A percentile compares a stretch with the other conserved stretches of the same genome.
Evolutionary conservation across 1,284 basidiomycete genomes (phyloP).

Genomic region (Lentinus polychrous): DNA sequence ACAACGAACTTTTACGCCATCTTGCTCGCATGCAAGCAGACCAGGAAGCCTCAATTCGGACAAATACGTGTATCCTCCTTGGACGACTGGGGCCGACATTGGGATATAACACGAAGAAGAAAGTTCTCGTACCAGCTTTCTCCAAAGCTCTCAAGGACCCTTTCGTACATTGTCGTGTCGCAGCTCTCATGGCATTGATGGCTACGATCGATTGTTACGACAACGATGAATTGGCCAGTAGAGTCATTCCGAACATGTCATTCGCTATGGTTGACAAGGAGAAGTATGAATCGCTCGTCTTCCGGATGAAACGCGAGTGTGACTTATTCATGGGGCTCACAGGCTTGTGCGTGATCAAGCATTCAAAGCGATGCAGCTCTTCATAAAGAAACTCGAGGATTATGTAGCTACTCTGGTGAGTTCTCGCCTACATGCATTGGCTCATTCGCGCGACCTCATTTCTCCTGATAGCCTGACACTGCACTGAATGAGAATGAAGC

Average conservation of each 20-base stretch:
- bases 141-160: slow-evolving; percentile 84
- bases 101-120: slow-evolving; percentile 85
- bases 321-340: background rate
- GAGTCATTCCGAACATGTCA: slow-evolving; percentile 82
- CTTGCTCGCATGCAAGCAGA: slow-evolving; percentile 93
- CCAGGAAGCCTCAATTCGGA: slow-evolving; percentile 89
- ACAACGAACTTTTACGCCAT: slow-evolving; percentile 92
- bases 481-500: slow-evolving; percentile 35
- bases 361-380: slow-evolving; percentile 85
- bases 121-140: slow-evolving; percentile 95
- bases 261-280: slow-evolving; percentile 83
- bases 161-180: slow-evolving; percentile 91
- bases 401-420: slow-evolving; percentile 76
- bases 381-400: slow-evolving; percentile 77
- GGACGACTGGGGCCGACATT: slow-evolving; percentile 86
- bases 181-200: slow-evolving; percentile 94
- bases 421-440: background rate
- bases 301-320: background rate
- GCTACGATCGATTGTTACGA: slow-evolving; percentile 91
- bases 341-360: slow-evolving; percentile 91
- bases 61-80: slow-evolving; percentile 95
- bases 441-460: background rate
- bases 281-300: slow-evolving; percentile 51
- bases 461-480: slow-evolving; percentile 58
- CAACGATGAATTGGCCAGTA: slow-evolving; percentile 80